A percentile compares a stretch with the other conserved stretches of the same genome.
These are phyloP conservation scores for Solanum medicagineum DNA, from an alignment of 257 asterid genomes.

Conservation along the genomic window DNA sequence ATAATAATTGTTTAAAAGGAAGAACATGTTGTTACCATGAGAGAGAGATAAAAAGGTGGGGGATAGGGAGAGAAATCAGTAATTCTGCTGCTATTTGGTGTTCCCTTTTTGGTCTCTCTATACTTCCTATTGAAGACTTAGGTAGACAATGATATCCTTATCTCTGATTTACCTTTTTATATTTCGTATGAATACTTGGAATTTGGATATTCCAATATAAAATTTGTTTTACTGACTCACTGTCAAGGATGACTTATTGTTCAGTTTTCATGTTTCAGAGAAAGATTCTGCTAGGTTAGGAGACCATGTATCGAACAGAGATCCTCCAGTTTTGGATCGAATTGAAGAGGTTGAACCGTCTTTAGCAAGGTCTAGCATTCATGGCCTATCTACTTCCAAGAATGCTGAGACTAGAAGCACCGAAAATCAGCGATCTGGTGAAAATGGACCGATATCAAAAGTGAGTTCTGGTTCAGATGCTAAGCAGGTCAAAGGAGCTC, in stretches of 20 bases:
- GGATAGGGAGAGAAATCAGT: background rate
- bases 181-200: background rate
- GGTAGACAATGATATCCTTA: background rate
- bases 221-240: background rate
- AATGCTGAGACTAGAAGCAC: slow-evolving; percentile 8
- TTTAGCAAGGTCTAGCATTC: slow-evolving; percentile 18
- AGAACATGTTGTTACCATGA: background rate
- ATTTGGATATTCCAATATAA: background rate
- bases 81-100: background rate
- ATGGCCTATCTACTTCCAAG: slow-evolving; percentile 8
- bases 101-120: background rate
- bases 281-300: slow-evolving; percentile 9
- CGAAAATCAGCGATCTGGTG: slow-evolving; percentile 19
- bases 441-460: slow-evolving; percentile 16
- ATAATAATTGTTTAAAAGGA: background rate
- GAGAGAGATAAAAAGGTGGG: background rate
- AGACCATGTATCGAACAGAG: slow-evolving; percentile 13
- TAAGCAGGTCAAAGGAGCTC: slow-evolving; percentile 58
- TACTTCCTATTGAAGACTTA: background rate
- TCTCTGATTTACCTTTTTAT: background rate
- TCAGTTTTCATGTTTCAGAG: slow-evolving; percentile 9
- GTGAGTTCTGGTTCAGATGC: slow-evolving; percentile 30
- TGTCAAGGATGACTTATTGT: background rate
- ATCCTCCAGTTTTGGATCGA: slow-evolving; percentile 18
- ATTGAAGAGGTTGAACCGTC: slow-evolving; percentile 18